phyloP scores from a whole-genome alignment of 257 asterid genomes.

The Nicotiana tomentosiformis region DNA sequence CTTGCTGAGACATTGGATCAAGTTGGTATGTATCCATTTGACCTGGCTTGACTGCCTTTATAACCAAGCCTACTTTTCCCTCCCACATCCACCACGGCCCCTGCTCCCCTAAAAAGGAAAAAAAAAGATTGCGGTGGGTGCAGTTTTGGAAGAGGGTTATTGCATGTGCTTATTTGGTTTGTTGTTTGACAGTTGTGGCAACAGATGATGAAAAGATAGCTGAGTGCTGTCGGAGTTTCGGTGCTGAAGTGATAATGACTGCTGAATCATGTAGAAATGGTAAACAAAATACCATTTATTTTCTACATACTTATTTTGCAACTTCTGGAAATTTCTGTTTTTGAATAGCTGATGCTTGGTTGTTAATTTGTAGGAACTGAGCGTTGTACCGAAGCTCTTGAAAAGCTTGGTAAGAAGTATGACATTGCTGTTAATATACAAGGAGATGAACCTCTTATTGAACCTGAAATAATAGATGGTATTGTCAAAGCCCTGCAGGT shows the following conservation, averaged over 20 bases:
- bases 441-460: slow-evolving; percentile 95
- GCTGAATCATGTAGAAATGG: slow-evolving; percentile 90
- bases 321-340: neutral
- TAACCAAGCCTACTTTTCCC: neutral
- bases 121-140: neutral
- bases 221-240: slow-evolving; percentile 82
- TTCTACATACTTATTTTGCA: neutral
- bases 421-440: slow-evolving; percentile 90
- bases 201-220: slow-evolving; percentile 92
- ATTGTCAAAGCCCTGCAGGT: slow-evolving; percentile 84
- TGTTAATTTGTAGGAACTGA: slow-evolving; percentile 58
- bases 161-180: neutral
- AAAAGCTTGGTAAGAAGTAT: slow-evolving; percentile 58
- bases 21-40: slow-evolving; percentile 43
- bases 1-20: slow-evolving; percentile 68
- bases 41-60: neutral
- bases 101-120: neutral
- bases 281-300: slow-evolving; percentile 6
- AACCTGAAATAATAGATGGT: slow-evolving; percentile 87
- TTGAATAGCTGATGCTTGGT: neutral
- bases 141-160: neutral
- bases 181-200: slow-evolving; percentile 62
- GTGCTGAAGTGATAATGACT: slow-evolving; percentile 94
- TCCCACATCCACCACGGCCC: neutral
- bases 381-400: slow-evolving; percentile 81